Evolutionary conservation across 2,329 filamentous ascomycete species (phyloP).

Genomic region (Fusarium anguioides): DNA sequence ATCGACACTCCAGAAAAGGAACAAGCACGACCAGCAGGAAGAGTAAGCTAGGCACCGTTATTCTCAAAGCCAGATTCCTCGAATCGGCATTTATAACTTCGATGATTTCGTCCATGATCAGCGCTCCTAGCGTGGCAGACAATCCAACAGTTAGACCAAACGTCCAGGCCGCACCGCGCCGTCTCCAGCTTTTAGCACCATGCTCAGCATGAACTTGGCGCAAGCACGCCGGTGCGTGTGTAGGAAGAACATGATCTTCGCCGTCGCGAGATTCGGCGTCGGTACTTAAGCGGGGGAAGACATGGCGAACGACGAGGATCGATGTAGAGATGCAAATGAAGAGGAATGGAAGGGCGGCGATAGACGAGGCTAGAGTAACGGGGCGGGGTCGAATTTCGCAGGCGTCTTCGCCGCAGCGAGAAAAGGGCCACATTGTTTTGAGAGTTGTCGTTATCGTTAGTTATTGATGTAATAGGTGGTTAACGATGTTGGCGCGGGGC

Average conservation of each 20-base stretch:
- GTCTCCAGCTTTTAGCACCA: slow-evolving; percentile 61
- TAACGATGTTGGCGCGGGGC: slow-evolving; percentile 15
- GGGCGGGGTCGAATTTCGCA: slow-evolving; percentile 61
- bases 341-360: slow-evolving; percentile 77
- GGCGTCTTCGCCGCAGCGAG: slow-evolving; percentile 65
- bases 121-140: slow-evolving; percentile 79
- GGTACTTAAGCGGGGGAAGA: slow-evolving; percentile 79
- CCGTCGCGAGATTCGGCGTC: slow-evolving; percentile 62
- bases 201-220: slow-evolving; percentile 70
- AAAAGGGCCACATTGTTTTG: slow-evolving; percentile 54
- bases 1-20: slow-evolving; percentile 82
- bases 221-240: slow-evolving; percentile 69
- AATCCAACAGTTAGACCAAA: slow-evolving; percentile 83
- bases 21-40: slow-evolving; percentile 79
- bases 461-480: slow-evolving; percentile 2
- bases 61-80: slow-evolving; percentile 72
- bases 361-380: slow-evolving; percentile 58
- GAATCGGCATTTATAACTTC: slow-evolving; percentile 77
- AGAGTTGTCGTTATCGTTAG: not conserved
- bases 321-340: slow-evolving; percentile 74
- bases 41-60: slow-evolving; percentile 77
- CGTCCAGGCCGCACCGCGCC: slow-evolving; percentile 68
- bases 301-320: slow-evolving; percentile 70
- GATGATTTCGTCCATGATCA: slow-evolving; percentile 87
- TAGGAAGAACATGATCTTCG: slow-evolving; percentile 70